Evolutionary conservation across 805 yeast genomes (phyloP).

Genomic region (Saturnispora sekii): DNA sequence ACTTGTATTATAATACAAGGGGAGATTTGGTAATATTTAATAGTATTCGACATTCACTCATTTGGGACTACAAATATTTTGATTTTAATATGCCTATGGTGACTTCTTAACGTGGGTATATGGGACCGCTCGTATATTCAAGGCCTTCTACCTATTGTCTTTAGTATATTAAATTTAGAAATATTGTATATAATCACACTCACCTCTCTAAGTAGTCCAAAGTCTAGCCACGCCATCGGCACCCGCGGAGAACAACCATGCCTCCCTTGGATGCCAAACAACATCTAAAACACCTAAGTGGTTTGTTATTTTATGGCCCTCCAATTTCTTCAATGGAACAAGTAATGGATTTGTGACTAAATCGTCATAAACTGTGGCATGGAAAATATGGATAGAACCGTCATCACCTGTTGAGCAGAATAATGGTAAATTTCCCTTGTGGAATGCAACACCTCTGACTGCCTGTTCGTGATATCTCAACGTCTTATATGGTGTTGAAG

Average conservation of each 20-base stretch:
- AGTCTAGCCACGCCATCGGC: slow-evolving; percentile 93
- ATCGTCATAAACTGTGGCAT: slow-evolving; percentile 92
- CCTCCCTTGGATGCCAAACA: slow-evolving; percentile 96
- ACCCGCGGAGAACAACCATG: slow-evolving; percentile 96
- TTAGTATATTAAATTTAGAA: background rate
- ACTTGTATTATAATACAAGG: background rate
- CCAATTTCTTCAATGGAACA: slow-evolving; percentile 89
- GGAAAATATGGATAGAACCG: slow-evolving; percentile 88
- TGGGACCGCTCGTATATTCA: too few relatives aligned
- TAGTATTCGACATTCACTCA: too few relatives aligned
- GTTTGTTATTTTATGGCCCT: slow-evolving; percentile 75
- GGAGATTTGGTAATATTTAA: background rate
- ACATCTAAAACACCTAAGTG: slow-evolving; percentile 82
- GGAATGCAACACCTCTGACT: slow-evolving; percentile 81
- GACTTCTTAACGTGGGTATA: too few relatives aligned
- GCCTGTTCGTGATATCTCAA: slow-evolving; percentile 92
- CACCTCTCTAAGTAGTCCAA: slow-evolving; percentile 68
- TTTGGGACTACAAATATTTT: too few relatives aligned
- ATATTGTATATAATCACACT: background rate
- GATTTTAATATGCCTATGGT: too few relatives aligned
- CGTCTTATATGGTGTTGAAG: slow-evolving; percentile 87
- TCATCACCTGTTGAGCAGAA: slow-evolving; percentile 95
- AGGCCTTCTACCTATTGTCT: background rate
- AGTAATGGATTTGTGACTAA: slow-evolving; percentile 89
- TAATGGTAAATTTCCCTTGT: slow-evolving; percentile 74